phyloP scores from a whole-genome alignment of 164 flowering plant genomes.

The Malania oleifera region DNA sequence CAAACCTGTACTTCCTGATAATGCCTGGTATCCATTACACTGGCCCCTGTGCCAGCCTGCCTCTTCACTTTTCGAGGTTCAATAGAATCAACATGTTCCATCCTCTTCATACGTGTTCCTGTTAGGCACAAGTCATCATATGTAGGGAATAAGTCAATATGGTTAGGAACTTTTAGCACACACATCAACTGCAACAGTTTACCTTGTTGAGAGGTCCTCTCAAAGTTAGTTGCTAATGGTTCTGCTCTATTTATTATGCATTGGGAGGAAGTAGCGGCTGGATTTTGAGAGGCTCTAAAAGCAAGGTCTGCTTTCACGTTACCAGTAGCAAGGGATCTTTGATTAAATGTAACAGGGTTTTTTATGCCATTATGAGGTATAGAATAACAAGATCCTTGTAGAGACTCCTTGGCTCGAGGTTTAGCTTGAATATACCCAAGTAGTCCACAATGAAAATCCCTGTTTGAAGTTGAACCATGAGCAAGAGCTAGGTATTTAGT shows the following conservation, averaged over 20 bases:
- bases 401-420: constrained; percentile 9
- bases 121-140: constrained; percentile 7
- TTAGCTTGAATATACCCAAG: constrained; percentile 48
- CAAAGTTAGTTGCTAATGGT: constrained; percentile 14
- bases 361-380: background rate
- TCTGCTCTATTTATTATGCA: constrained; percentile 14
- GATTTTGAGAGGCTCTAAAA: constrained; percentile 7
- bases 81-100: constrained; percentile 14
- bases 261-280: constrained; percentile 4
- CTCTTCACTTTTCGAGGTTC: constrained; percentile 27
- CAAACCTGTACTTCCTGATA: constrained; percentile 30
- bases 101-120: constrained; percentile 44
- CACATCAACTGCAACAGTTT: background rate
- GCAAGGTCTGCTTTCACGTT: constrained; percentile 14
- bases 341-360: constrained; percentile 23
- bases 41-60: constrained; percentile 18
- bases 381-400: constrained; percentile 3
- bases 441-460: constrained; percentile 62
- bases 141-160: background rate
- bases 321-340: constrained; percentile 12
- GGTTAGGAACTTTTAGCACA: background rate
- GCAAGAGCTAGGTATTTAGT: background rate
- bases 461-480: constrained; percentile 16
- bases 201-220: constrained; percentile 20
- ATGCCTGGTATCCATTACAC: constrained; percentile 9